A percentile compares a stretch with the other conserved stretches of the same genome.
Conservation (phyloP, 108 stramenopile genomes). For the Schizochytrium sp. region DNA sequence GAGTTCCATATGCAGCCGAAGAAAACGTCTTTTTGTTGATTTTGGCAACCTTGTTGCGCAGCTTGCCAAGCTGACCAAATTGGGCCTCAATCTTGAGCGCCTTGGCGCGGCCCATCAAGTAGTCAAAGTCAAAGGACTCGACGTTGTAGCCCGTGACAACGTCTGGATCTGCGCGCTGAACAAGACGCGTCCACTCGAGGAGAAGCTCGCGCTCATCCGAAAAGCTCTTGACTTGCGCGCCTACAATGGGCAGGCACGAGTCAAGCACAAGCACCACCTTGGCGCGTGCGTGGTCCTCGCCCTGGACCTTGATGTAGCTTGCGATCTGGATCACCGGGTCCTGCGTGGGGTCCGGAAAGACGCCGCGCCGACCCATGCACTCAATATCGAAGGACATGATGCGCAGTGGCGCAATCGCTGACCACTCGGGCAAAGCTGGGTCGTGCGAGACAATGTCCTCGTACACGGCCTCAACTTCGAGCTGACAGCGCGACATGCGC, state of each 20-base stretch:
- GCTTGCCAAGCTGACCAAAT: constrained; percentile 79
- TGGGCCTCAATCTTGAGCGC: constrained; percentile 52
- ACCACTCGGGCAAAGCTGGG: constrained; percentile 81
- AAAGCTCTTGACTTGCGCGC: constrained; percentile 88
- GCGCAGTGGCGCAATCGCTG: constrained; percentile 87
- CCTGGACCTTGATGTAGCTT: constrained; percentile 71
- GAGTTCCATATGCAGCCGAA: constrained; percentile 84
- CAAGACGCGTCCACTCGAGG: constrained; percentile 74
- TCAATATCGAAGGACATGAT: constrained; percentile 95
- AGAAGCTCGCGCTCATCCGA: constrained; percentile 72
- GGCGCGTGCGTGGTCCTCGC: constrained; percentile 54
- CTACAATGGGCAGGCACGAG: constrained; percentile 86
- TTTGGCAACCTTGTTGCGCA: constrained; percentile 65
- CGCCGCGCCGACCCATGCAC: constrained; percentile 90
- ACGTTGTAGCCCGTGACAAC: constrained; percentile 93
- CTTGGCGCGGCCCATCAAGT: constrained; percentile 87
- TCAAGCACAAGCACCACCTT: constrained; percentile 4
- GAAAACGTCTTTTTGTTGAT: constrained; percentile 93
- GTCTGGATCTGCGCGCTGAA: constrained; percentile 85
- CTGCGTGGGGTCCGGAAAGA: constrained; percentile 90
- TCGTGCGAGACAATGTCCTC: constrained; percentile 73
- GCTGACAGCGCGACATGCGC: constrained; percentile 60
- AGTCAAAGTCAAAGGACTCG: constrained; percentile 97
- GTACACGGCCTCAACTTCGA: constrained; percentile 88
- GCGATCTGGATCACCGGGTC: constrained; percentile 99